These are phyloP conservation scores for Termitomyces sp. DNA, from an alignment of 768 basidiomycete genomes.

Conservation along the genomic window DNA sequence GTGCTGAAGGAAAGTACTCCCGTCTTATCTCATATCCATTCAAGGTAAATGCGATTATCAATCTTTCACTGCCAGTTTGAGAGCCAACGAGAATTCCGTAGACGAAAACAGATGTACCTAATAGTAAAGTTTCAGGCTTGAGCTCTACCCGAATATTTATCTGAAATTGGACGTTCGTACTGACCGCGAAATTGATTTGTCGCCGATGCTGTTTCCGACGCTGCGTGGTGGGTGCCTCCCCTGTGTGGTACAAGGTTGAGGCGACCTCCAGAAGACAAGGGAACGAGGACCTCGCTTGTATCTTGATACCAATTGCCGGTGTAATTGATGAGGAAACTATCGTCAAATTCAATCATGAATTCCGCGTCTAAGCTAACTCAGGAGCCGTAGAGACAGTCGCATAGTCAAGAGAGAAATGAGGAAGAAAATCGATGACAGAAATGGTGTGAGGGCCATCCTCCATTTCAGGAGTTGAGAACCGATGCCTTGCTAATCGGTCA, in stretches of 20 bases:
- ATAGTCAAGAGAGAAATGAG: background rate
- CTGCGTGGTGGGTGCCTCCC: background rate
- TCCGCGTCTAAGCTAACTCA: background rate
- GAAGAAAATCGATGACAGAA: background rate
- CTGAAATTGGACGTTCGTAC: background rate
- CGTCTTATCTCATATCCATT: background rate
- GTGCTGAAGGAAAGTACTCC: background rate
- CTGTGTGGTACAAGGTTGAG: background rate
- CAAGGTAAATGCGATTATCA: background rate
- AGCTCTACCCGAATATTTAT: too few relatives aligned
- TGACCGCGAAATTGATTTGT: background rate
- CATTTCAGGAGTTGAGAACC: background rate
- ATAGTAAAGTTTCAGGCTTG: too few relatives aligned
- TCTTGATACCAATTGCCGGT: background rate
- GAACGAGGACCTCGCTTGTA: background rate
- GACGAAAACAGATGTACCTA: background rate
- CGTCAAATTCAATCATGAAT: background rate
- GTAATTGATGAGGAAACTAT: background rate
- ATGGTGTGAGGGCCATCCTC: background rate
- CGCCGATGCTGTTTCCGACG: background rate
- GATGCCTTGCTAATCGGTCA: background rate
- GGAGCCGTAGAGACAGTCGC: background rate
- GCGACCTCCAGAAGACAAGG: background rate
- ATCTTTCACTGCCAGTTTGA: background rate
- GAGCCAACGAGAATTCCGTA: background rate